Evolutionary conservation across 345 rosid genomes (phyloP).

Genomic region (Conringia planisiliqua): DNA sequence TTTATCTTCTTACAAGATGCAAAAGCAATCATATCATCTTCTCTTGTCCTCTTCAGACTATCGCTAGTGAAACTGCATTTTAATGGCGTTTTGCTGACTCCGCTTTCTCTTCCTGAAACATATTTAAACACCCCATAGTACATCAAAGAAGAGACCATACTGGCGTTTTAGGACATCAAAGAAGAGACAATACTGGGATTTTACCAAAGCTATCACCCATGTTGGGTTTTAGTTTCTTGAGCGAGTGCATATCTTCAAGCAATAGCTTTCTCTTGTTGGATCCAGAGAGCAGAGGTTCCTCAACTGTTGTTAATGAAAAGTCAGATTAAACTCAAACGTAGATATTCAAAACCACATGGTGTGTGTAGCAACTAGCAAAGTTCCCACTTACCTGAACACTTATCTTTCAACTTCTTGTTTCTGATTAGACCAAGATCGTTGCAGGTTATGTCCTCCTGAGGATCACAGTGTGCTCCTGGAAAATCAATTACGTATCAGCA

Average conservation of each 20-base stretch:
- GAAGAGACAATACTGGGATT: neutral
- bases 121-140: neutral
- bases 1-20: slow-evolving; percentile 47
- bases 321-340: neutral
- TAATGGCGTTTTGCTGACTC: slow-evolving; percentile 2
- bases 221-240: slow-evolving; percentile 51
- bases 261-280: slow-evolving; percentile 50
- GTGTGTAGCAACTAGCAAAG: neutral
- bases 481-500: neutral
- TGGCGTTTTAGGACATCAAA: neutral
- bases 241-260: slow-evolving; percentile 36
- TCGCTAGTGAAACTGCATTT: slow-evolving; percentile 36
- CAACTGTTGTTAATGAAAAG: neutral
- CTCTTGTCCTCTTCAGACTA: slow-evolving; percentile 45
- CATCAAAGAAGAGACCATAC: neutral
- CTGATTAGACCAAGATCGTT: slow-evolving; percentile 20
- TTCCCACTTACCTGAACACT: slow-evolving; percentile 37
- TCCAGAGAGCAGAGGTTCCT: neutral
- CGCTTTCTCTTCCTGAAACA: slow-evolving; percentile 9
- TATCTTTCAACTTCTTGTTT: slow-evolving; percentile 44
- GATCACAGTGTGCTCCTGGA: slow-evolving; percentile 23
- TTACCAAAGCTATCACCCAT: slow-evolving; percentile 6
- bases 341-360: neutral
- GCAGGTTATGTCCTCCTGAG: slow-evolving; percentile 5
- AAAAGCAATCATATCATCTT: slow-evolving; percentile 45